Base-by-base conservation (phyloP, 2,329 filamentous ascomycete genomes). In the Teratosphaeriaceae sp. region DNA sequence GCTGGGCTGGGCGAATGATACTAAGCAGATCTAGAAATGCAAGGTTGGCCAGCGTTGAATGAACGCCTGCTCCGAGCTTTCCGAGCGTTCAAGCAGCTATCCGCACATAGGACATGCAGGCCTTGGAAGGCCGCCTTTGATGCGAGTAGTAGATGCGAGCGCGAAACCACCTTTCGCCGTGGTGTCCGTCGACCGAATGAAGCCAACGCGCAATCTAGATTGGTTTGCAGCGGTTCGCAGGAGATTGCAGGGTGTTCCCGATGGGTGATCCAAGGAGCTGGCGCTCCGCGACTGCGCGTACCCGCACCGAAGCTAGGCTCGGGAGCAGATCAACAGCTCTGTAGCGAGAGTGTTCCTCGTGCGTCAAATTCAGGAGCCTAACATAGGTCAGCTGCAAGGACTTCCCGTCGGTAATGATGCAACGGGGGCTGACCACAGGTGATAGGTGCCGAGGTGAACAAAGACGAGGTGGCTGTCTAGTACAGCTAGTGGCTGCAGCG, bases 191-290 rank as follows among this genome's bases (percentile, higher is more conserved):
- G 37, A 35, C 24, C 38, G 11, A 19, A 24, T 29, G 42, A 43
- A 20, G 26, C 7, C 26, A 30, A 18, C 44, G 30, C 30, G 49
- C 48, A 49, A 54, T 52, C 46, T 50, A 45, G 50, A 44, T 50
- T 50, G 38, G 51, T 49, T 48, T 53, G 56, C 57, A 59, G 55
- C 53, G 54, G 60, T 63, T 63, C 60, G 58, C 58, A 61, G 58
- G 58, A 62, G 56, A 61, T 63, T 61, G 57, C 59, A 62, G 57
- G 59, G 51, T 55, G 54, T 43, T 56, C 47, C 55, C 50, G 57
- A 51, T 46, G 51, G 48, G 53, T 44, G 51, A 44, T 47, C 58
- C 57, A 56, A 55, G 51, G 54, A 47, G 49, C 52, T 55, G 58
- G 56, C 50, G 47, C 47, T 52, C 48, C 51, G 54, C 56, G 58